These are phyloP conservation scores for Mycena galericulata DNA, from an alignment of 768 basidiomycete genomes.

Conservation along the genomic window DNA sequence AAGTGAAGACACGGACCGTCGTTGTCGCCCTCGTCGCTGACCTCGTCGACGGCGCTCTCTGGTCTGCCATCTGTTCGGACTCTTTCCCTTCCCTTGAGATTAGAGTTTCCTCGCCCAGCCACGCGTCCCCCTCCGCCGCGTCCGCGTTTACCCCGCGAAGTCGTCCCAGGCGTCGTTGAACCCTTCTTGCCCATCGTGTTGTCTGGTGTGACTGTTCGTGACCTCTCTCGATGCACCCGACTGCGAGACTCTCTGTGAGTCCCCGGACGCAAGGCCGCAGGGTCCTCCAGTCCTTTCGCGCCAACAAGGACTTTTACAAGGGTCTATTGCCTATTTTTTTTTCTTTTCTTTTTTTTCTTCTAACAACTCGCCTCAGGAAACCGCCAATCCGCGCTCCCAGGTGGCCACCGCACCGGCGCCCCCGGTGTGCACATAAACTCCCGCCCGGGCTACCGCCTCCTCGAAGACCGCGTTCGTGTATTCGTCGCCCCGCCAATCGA, in stretches of 20 bases:
- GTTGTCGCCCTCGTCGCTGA: constrained; percentile 51
- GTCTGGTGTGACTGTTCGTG: no score
- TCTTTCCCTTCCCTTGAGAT: constrained; percentile 35
- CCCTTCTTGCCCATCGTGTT: constrained; percentile 55
- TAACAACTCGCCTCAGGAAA: constrained; percentile 68
- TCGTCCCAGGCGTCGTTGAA: constrained; percentile 38
- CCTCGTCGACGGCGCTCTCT: constrained; percentile 67
- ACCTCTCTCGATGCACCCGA: constrained; percentile 78
- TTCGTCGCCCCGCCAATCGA: constrained; percentile 84
- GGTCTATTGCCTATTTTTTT: constrained; percentile 60
- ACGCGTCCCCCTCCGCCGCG: constrained; percentile 51
- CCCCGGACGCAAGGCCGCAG: constrained; percentile 88
- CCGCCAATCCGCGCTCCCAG: constrained; percentile 84
- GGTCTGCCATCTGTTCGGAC: constrained; percentile 57
- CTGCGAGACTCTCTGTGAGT: constrained; percentile 58
- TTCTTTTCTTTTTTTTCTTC: not conserved
- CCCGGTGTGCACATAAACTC: constrained; percentile 88
- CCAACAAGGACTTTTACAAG: constrained; percentile 98
- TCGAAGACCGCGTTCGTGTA: constrained; percentile 87
- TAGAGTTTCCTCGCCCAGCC: constrained; percentile 32
- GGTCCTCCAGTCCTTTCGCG: constrained; percentile 86
- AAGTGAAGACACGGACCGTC: constrained; percentile 26
- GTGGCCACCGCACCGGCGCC: constrained; percentile 85
- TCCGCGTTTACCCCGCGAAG: constrained; percentile 49
- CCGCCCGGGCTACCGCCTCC: constrained; percentile 82